A percentile compares a stretch with the other conserved stretches of the same genome.
These are phyloP conservation scores for Striga asiatica DNA, from an alignment of 257 asterid species.

Conservation along the genomic window DNA sequence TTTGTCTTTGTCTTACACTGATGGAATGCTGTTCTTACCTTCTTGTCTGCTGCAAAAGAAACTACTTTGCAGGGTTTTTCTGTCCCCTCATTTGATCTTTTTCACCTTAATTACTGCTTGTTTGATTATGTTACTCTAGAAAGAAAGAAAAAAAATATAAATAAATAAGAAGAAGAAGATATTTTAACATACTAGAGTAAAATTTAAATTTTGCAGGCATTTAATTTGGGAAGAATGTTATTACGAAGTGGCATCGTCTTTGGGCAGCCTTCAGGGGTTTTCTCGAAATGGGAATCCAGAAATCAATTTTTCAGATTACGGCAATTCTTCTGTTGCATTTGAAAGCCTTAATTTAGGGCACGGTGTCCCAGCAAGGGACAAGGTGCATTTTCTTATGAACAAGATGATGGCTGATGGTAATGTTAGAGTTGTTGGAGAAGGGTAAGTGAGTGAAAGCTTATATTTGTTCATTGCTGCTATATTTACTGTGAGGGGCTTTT, in stretches of 20 bases:
- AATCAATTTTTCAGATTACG: slow-evolving; percentile 21
- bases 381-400: slow-evolving; percentile 42
- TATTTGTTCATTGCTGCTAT: background rate
- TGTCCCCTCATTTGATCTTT: slow-evolving; percentile 1
- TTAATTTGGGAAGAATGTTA: slow-evolving; percentile 76
- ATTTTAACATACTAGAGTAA: background rate
- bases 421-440: slow-evolving; percentile 60
- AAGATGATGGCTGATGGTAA: slow-evolving; percentile 63
- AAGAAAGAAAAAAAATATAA: too few species aligned
- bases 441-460: slow-evolving; percentile 23
- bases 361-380: slow-evolving; percentile 26
- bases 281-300: slow-evolving; percentile 25
- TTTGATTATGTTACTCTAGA: background rate
- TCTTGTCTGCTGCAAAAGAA: slow-evolving; percentile 22
- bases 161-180: too few species aligned
- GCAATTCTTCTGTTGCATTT: slow-evolving; percentile 21
- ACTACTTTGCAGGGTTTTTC: slow-evolving; percentile 18
- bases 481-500: background rate
- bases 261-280: slow-evolving; percentile 16
- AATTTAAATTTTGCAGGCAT: slow-evolving; percentile 33
- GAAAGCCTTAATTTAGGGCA: slow-evolving; percentile 20
- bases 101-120: slow-evolving; percentile 6
- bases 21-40: slow-evolving; percentile 26
- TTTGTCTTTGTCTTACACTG: slow-evolving; percentile 16
- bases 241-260: slow-evolving; percentile 24